phyloP scores from a whole-genome alignment of 2,329 filamentous ascomycete genomes.

The Fusarium subglutinans region DNA sequence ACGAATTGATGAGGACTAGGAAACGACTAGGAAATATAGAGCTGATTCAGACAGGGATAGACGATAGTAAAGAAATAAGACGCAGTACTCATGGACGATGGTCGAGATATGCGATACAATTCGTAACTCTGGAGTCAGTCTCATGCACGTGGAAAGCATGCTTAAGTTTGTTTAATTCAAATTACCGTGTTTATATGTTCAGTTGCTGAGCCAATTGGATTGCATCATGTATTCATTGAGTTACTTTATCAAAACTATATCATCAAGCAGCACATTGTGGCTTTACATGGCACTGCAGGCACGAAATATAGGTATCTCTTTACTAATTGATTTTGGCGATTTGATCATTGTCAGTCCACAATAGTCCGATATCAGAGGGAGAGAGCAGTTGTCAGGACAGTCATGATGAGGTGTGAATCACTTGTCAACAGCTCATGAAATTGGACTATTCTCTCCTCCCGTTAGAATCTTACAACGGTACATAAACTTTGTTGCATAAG shows the following conservation, averaged over 20 bases:
- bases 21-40: fast-evolving
- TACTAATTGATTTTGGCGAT: no score
- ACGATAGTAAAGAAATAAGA: neutral
- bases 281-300: neutral
- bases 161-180: neutral
- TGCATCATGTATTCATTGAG: neutral
- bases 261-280: neutral
- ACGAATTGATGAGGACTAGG: neutral
- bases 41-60: fast-evolving
- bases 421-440: neutral
- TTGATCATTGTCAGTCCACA: neutral
- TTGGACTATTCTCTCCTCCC: neutral
- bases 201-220: neutral
- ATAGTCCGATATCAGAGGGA: no score
- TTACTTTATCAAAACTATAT: neutral
- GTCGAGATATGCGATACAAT: neutral
- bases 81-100: no score
- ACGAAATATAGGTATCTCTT: neutral
- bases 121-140: neutral
- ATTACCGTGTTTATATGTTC: neutral
- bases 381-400: neutral
- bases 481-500: neutral
- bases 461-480: no score
- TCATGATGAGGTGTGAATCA: neutral
- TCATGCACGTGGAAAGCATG: no score